Percentiles rank a stretch among this genome's conserved stretches.
Evolutionary conservation across 257 asterid genomes (phyloP).

Genomic region (Lycium barbarum): DNA sequence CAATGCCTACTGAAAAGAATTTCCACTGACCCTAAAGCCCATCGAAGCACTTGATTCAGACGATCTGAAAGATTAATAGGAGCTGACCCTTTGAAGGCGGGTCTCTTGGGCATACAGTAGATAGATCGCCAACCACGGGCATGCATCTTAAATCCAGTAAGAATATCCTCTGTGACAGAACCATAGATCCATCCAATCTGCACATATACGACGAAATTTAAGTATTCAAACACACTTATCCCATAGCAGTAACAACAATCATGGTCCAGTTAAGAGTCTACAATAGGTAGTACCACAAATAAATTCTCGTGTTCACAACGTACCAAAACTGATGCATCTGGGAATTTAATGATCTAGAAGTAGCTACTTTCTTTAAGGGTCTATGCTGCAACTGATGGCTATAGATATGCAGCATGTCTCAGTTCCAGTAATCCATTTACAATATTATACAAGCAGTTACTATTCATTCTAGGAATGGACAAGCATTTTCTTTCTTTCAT

Average conservation of each 20-base stretch:
- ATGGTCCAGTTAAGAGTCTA: neutral
- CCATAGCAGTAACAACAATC: neutral
- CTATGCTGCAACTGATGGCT: neutral
- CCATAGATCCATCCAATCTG: constrained; percentile 99
- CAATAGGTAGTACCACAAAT: neutral
- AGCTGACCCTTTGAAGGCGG: constrained; percentile 98
- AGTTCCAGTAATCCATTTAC: neutral
- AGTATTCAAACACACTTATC: constrained; percentile 12
- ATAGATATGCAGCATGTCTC: neutral
- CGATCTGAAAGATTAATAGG: constrained; percentile 99
- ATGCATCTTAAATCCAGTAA: constrained; percentile 98
- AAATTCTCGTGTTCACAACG: neutral
- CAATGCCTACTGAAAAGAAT: constrained; percentile 94
- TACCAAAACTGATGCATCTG: constrained; percentile 3
- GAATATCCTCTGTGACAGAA: constrained; percentile 98
- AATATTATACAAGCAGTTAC: neutral
- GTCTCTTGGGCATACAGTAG: constrained; percentile 90
- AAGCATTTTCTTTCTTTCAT: neutral
- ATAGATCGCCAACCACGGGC: constrained; percentile 99
- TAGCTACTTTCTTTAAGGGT: constrained; percentile 18
- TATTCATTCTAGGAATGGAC: neutral
- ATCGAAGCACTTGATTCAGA: constrained; percentile 95
- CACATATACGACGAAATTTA: constrained; percentile 21
- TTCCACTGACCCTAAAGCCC: constrained; percentile 99
- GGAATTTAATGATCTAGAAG: constrained; percentile 1